Base-by-base conservation (phyloP, 2,329 filamentous ascomycete genomes). In the Dactylellina leptospora region DNA sequence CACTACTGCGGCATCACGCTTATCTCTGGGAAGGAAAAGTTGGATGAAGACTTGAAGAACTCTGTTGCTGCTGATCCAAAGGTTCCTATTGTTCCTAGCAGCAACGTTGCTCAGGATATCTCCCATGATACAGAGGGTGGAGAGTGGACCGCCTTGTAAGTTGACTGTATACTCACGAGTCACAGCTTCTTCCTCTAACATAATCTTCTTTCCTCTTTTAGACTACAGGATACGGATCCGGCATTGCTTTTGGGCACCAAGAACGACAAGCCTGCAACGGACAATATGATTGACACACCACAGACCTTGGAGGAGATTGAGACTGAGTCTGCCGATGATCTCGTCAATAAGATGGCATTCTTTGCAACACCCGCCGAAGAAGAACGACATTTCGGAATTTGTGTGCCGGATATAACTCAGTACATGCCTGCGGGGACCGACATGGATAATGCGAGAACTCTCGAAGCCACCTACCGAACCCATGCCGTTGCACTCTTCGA, bases 401-500 rank as follows among this genome's bases (percentile, higher is more conserved):
- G 45, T 13, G 58, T 99, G n/a, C 95, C 95, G n/a, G 85, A 88
- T 53, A 96, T 99, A 76, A 87, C 91, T 74, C 84, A 86, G 3
- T 96, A 92, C 78, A 83, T 96, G 1, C 93, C 93, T 0, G 81
- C 82, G 1, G 90, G 90, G 62, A 96, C 93, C 4, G 95, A 99
- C 79, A 83, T 86, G 0, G 93, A 97, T 78, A 90, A 92, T 5
- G 93, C 92, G 23, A 90, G 90, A 77, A 93, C 92, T 2, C 83
- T 99, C 20, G 87, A 88, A 36, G 93, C 93, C 3, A 84, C 97
- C 22, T 99, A 99, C 78, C 88, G 92, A 53, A 95, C 93, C 1
- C 93, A 97, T 78, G 96, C 93, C 79, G 97, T 95, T 11, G 97
- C 93, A 0, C 85, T 99, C 3, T 90, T 99, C 28, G 95, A 99